Base-by-base conservation (phyloP, 495 filamentous ascomycete genomes). In the Penicillium cataractarum region DNA sequence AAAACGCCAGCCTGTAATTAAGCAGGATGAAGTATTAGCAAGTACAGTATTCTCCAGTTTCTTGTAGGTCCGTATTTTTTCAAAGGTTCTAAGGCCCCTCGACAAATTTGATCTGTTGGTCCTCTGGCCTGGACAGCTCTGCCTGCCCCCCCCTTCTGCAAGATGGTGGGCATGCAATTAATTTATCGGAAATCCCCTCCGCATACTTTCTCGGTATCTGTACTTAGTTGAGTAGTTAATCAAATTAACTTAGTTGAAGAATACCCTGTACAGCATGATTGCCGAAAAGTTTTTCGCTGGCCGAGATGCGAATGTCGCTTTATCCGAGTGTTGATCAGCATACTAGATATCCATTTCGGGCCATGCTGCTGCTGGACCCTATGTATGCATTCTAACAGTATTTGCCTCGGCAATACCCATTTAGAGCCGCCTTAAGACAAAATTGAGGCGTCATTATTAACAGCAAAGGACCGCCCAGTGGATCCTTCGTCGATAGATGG, bases 31-130 rank as follows among this genome's bases (percentile, higher is more conserved):
- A 24, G 49, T 52, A 52, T 29, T 52, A 39, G 13, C 13, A 17
- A 3, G 49, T 52, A 52, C 29, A 4, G 22, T 51, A 27, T 51
- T 51, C 1, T 29, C 7, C 7, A 8, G 35, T 6, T 17, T 39
- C 15, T 15, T 17, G 35, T 39, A 39, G 17, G 0, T 39, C 19
- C 5, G 37, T 44, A 44, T 22, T 21, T 21, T 44, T 42, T 59
- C 7, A 12, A 46, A 24, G 56, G 29, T 24, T 15, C 19, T 52
- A 32, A 42, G 37, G 6, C 40, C 26, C 7, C n/a, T 6, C 5
- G 35, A 39, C 27, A 10, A 27, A 50, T 50, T 27, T 50, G 46
- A 50, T 50, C 46, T 50, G 24, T 50, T 50, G 24, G 46, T 4
- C 13, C 46, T 48, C 21, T 26, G 5, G 44, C 8, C 26, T n/a